Base-by-base conservation (phyloP, 805 yeast genomes). In the Torulaspora maleeae region DNA sequence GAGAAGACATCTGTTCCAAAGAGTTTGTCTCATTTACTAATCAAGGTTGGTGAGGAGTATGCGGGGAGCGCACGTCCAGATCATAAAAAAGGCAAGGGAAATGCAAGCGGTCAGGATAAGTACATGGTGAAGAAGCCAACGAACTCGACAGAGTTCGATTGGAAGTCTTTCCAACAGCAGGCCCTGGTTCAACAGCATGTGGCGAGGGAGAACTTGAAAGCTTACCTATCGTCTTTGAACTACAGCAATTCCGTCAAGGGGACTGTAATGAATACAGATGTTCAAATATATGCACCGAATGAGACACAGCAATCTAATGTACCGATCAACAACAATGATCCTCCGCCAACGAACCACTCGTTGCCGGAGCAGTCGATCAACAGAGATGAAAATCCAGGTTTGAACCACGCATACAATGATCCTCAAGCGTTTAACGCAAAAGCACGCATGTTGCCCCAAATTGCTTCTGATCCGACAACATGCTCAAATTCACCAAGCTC, bases 1-100 rank as follows among this genome's bases (percentile, higher is more conserved):
- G 77, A 77, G 27, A 68, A 76, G 50, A 67, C 68, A 15, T 70
- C 78, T 1, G 77, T 79, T 40, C 83, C 84, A 3, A 74, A 74
- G 55, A 75, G 79, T 10, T 58, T 79, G 46, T 68, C 76, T 17
- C 78, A 78, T 57, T 60, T 79, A 38, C 58, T 79, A 38, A 70
- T 69, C 17, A 74, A 59, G 11, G 68, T 70, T 28, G 60, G 55
- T 10, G 51, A 54, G 2, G 36, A 52, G 52, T 20, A 33, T 11
- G 38, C 42, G 9, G 38, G 47, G 12, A 55, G 53, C 19, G 37
- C 28, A 0, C 37, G 13, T 5, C 25, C 25, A 22, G 17, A 45
- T 20, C 36, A 30, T 7, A 24, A 38, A 16, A 36, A 43, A 24
- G 27, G 19, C 15, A 30, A 27, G 20, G 42, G 27, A 6, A 34